A percentile compares a stretch with the other conserved stretches of the same genome.
These are phyloP conservation scores for Cryptomeria japonica DNA, from an alignment of 75 land plant genomes.

Conservation along the genomic window DNA sequence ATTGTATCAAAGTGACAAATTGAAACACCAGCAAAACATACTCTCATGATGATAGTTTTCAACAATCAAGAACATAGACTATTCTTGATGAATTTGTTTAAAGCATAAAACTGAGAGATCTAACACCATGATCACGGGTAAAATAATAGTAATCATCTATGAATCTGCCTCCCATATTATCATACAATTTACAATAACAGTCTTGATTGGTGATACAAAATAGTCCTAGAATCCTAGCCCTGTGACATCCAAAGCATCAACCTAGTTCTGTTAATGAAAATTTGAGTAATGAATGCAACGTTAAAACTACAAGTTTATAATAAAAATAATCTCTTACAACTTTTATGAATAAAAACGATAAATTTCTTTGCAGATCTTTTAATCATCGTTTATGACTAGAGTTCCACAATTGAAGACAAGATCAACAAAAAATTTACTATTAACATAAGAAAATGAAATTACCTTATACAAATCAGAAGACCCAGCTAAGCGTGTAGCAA, in stretches of 20 bases:
- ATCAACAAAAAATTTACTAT: background rate
- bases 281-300: background rate
- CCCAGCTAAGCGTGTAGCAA: constrained; percentile 93
- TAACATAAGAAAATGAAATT: background rate
- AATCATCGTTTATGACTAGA: background rate
- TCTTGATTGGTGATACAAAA: background rate
- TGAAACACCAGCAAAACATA: no score
- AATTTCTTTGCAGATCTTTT: constrained; percentile 5
- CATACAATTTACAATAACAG: no score
- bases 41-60: no score
- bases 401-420: background rate
- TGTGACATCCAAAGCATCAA: background rate
- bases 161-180: no score
- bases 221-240: background rate
- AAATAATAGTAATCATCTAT: no score
- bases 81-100: no score
- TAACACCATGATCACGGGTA: no score
- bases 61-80: no score
- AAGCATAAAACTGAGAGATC: no score
- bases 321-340: background rate
- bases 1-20: no score
- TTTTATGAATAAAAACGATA: background rate
- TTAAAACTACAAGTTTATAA: background rate
- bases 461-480: constrained; percentile 92
- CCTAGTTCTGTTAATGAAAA: background rate